Percentiles rank a stretch among this genome's conserved stretches.
These are phyloP conservation scores for Earliella scabrosa DNA, from an alignment of 1,284 basidiomycete species.

Conservation along the genomic window DNA sequence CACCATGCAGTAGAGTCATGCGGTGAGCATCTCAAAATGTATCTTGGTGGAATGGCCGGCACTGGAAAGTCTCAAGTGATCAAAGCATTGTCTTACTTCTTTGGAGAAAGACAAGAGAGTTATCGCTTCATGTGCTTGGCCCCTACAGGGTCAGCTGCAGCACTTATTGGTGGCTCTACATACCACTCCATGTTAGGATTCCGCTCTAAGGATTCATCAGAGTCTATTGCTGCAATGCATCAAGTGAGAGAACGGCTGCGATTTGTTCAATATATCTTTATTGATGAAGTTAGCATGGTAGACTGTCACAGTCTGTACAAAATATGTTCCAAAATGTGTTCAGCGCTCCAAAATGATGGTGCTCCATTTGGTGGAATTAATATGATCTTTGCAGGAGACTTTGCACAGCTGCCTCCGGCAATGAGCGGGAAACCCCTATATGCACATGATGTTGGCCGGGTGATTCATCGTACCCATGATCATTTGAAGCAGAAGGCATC, in stretches of 20 bases:
- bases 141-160: constrained; percentile 44
- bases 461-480: neutral
- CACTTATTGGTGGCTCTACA: constrained; percentile 40
- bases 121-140: constrained; percentile 37
- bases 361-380: constrained; percentile 29
- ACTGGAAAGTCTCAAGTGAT: constrained; percentile 49
- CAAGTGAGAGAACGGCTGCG: constrained; percentile 22
- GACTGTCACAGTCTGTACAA: constrained; percentile 31
- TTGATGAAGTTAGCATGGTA: constrained; percentile 45
- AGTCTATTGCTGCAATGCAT: neutral
- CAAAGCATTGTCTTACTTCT: constrained; percentile 38
- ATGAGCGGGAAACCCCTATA: constrained; percentile 24
- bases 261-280: constrained; percentile 39
- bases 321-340: constrained; percentile 23
- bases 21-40: no score
- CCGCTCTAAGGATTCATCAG: neutral
- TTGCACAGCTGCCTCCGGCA: constrained; percentile 34
- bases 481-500: constrained; percentile 28
- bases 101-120: constrained; percentile 28
- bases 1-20: no score
- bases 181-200: constrained; percentile 43
- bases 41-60: no score
- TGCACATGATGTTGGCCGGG: constrained; percentile 14
- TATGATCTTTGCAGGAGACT: constrained; percentile 33
- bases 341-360: constrained; percentile 11